Base-by-base conservation (phyloP, 1,139 yeast species). In the Hansenula sp. region DNA sequence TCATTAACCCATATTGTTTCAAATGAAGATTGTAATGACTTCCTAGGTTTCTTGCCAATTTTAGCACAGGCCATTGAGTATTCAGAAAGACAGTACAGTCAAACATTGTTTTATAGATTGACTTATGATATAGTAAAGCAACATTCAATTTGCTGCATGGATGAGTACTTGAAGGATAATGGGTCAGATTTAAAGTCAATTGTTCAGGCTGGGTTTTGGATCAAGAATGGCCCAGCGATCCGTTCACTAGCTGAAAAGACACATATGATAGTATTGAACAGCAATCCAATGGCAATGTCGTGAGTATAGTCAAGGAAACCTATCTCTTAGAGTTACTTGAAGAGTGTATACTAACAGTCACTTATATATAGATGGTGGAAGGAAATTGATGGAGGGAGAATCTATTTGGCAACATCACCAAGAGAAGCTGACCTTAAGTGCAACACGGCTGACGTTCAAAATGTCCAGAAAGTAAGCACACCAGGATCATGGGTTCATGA, bases 71-170 rank as follows among this genome's bases (percentile, higher is more conserved):
- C 71, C 1, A 57, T 68, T 11, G 65, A 59, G n/a, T 45, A 55
- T 13, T 50, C 69, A 1, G 54, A 53, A 5, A 44, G 41, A 12
- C 37, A 44, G 1, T 53, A 53, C 7, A 41, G 54, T 34, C 59
- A 58, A 40, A 46, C 50, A n/a, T 43, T 62, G 8, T 65, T 66
- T 47, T 69, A 65, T 49, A 62, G 63, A 6, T 52, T 66, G 3
- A 52, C 67, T 4, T 54, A 57, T 29, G 40, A 53, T 1, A 44
- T 72, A 7, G 48, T 70, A 1, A 49, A 52, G 15, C 45, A 41
- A 11, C 78, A 72, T 51, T 34, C 52, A 9, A 38, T 54, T 2
- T 72, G 77, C 47, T 72, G 76, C 44, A 64, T 69, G 68, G 48
- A 36, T 12, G 67, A 64, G 2, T 63, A 67, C 46, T 48, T 71